Base-by-base conservation (phyloP, 441 rosid genomes). In the Daphne laureola region DNA sequence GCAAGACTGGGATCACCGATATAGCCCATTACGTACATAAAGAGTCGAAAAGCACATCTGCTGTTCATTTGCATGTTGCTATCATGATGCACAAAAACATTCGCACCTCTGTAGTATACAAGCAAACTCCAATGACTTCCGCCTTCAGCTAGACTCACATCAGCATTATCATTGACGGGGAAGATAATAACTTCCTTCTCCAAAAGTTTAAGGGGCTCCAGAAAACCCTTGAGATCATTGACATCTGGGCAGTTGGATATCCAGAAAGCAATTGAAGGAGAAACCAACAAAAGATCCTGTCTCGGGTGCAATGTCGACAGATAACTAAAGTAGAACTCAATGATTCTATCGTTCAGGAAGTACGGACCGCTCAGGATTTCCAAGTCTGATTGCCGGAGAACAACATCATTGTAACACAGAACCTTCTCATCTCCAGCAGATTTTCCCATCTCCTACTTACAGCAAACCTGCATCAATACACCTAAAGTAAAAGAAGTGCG, bases 71-170 rank as follows among this genome's bases (percentile, higher is more conserved):
- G 75, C 41, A 50, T 38, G 12, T 25, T 65, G 78, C 91, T 88
- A 54, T 84, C 96, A 15, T 84, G 97, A 71, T 89, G 98, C 66
- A 81, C 74, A 64, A 86, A 89, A 51, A 67, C 58, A 70, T 82
- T 73, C 16, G 72, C 74, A 36, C 57, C 64, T 68, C 75, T 76
- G 58, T 74, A 60, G 50, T 79, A 86, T 12, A 75, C 94, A 31
- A 89, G 83, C 51, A 86, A 70, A 71, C 90, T 92, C 97, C 98
- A 92, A 46, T 89, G 97, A 16, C 63, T 74, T 58, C 97, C 97
- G 0, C 98, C 96, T 67, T 80, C 94, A 0, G 96, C 92, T 48
- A 62, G 43, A 61, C 58, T 78, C 54, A 89, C 84, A 46, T 92
- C 75, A 7, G 43, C 46, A 12, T 86, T 89, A 75, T 89, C 54